Evolutionary conservation across 1,139 yeast genomes (phyloP).

Genomic region (Oligophagozyma castellii): DNA sequence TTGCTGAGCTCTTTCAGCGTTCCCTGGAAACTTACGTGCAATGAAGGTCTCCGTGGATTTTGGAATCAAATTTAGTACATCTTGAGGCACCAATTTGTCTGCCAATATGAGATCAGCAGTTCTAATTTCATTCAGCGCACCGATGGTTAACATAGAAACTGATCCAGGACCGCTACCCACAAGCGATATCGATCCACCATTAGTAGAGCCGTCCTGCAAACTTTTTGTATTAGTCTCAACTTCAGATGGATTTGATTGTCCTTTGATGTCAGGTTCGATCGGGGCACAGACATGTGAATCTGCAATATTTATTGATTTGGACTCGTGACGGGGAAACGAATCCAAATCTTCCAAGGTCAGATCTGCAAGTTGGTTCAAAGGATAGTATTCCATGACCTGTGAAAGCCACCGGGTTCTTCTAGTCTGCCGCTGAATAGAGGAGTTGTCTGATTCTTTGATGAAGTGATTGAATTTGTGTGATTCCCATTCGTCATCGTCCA

Average conservation of each 20-base stretch:
- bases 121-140: conserved; percentile 71
- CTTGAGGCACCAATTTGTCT: conserved; percentile 85
- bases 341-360: conserved; percentile 17
- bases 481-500: conserved; percentile 61
- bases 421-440: conserved; percentile 36
- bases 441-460: conserved; percentile 46
- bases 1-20: conserved; percentile 87
- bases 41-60: conserved; percentile 59
- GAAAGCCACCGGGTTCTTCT: conserved; percentile 75
- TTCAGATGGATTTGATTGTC: neutral
- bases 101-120: conserved; percentile 77
- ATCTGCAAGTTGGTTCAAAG: conserved; percentile 46
- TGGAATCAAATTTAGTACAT: conserved; percentile 73
- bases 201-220: too few relatives aligned
- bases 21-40: conserved; percentile 92
- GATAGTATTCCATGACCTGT: conserved; percentile 86
- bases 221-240: neutral
- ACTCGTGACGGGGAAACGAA: neutral
- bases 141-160: conserved; percentile 65
- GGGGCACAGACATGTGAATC: neutral
- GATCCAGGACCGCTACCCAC: conserved; percentile 97
- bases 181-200: conserved; percentile 50
- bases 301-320: neutral
- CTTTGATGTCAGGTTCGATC: neutral
- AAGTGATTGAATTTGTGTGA: conserved; percentile 44